Base-by-base conservation (phyloP, 2,329 filamentous ascomycete genomes). In the Fusarium nygamai region DNA sequence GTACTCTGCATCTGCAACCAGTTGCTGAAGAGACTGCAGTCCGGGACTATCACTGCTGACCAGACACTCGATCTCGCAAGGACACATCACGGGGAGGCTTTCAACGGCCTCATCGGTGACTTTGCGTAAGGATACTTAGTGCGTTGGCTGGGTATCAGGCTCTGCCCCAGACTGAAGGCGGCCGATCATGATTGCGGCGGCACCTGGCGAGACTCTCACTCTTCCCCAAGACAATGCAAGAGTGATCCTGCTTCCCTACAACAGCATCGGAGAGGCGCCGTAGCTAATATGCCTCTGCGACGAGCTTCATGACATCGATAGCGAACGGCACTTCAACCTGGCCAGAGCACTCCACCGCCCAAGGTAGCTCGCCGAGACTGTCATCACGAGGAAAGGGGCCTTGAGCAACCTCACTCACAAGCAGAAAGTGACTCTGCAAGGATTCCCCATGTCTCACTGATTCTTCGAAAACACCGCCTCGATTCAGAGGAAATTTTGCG, bases 231-330 rank as follows among this genome's bases (percentile, higher is more conserved):
- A 19, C 5, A 0, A 44, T 2, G n/a, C 9, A 44, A 10, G 16
- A 11, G 6, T 1, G 17, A 3, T 0, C 41, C 41, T 24, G 6
- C 14, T 43, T 9, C 9, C 9, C 22, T 17, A 14, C 6, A 24
- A 11, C 14, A 19, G n/a, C 10, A 8, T 1, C 6, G 0, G 10
- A 44, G 0, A 0, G 19, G 41, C n/a, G 2, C n/a, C 1, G 0
- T 0, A 24, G 43, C 16, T 6, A 0, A 19, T 1, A 2, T 5
- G n/a, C n/a, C 10, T 4, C 16, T 2, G 10, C 6, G 16, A 44
- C 7, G 16, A 17, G 10, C 6, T 24, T 24, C 11, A 6, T 44
- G 16, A 5, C 5, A 44, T 24, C 2, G 43, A 44, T 8, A 8
- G 10, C 43, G 1, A 5, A 2, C 16, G 43, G 43, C 13, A 0